Evolutionary conservation across 192 early-diverging fungal species (phyloP).

Genomic region (Coemansia sp.): DNA sequence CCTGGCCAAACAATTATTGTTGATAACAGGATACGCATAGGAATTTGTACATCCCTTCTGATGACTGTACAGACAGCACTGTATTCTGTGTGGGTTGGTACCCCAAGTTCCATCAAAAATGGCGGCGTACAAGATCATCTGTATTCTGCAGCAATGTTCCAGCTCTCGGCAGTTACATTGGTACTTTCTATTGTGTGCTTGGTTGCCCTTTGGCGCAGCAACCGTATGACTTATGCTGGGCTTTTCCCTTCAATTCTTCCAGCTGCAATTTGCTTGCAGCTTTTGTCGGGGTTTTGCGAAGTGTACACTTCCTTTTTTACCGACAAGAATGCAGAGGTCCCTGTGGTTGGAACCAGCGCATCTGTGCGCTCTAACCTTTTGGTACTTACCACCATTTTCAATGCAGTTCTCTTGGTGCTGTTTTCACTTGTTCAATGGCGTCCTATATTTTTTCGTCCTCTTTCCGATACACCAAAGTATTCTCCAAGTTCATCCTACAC

Average conservation of each 20-base stretch:
- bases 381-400: constrained; percentile 5
- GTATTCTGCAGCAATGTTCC: neutral
- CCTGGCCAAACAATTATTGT: constrained; percentile 6
- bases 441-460: neutral
- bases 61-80: constrained; percentile 16
- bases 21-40: constrained; percentile 25
- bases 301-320: constrained; percentile 9
- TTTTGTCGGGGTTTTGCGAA: neutral
- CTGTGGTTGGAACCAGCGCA: constrained; percentile 19
- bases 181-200: no score
- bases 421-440: no score
- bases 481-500: neutral
- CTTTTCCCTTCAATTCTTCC: constrained; percentile 4
- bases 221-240: no score
- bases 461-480: neutral
- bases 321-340: constrained; percentile 10
- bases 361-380: constrained; percentile 22
- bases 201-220: no score
- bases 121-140: no score
- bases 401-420: no score
- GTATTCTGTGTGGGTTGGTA: constrained; percentile 6
- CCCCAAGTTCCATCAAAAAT: neutral
- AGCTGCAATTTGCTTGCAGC: constrained; percentile 6
- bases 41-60: neutral
- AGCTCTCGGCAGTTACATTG: neutral